phyloP scores from a whole-genome alignment of 306 rosid genomes.

The Erythrophleum fordii region DNA sequence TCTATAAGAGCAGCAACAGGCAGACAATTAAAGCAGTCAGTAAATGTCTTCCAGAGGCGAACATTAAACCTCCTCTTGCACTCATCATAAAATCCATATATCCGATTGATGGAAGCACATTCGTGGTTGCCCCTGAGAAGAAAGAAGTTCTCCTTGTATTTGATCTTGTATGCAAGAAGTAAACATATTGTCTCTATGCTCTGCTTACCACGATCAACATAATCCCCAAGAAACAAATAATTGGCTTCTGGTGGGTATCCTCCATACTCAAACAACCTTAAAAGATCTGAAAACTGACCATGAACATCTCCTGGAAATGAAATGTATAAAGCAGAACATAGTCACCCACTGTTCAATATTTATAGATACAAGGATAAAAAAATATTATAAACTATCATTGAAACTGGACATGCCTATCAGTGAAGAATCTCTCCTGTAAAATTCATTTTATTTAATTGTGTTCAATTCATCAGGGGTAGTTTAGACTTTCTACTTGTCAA shows the following conservation, averaged over 20 bases:
- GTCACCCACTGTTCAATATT: neutral
- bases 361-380: neutral
- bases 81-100: constrained; percentile 71
- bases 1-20: constrained; percentile 70
- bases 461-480: neutral
- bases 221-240: constrained; percentile 69
- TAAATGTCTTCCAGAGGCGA: constrained; percentile 66
- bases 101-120: constrained; percentile 70
- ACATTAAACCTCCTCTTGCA: constrained; percentile 69
- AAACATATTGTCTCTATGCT: constrained; percentile 73
- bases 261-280: constrained; percentile 67
- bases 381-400: neutral
- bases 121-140: constrained; percentile 75
- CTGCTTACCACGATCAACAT: constrained; percentile 76
- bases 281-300: constrained; percentile 70
- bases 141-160: constrained; percentile 71
- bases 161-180: constrained; percentile 68
- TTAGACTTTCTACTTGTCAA: neutral
- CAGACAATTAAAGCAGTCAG: constrained; percentile 66
- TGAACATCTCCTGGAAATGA: constrained; percentile 64
- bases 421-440: constrained; percentile 2
- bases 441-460: neutral
- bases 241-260: constrained; percentile 71
- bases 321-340: neutral
- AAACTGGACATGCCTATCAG: constrained; percentile 2